Evolutionary conservation across 805 yeast genomes (phyloP).

Genomic region (Babjeviella inositovora): DNA sequence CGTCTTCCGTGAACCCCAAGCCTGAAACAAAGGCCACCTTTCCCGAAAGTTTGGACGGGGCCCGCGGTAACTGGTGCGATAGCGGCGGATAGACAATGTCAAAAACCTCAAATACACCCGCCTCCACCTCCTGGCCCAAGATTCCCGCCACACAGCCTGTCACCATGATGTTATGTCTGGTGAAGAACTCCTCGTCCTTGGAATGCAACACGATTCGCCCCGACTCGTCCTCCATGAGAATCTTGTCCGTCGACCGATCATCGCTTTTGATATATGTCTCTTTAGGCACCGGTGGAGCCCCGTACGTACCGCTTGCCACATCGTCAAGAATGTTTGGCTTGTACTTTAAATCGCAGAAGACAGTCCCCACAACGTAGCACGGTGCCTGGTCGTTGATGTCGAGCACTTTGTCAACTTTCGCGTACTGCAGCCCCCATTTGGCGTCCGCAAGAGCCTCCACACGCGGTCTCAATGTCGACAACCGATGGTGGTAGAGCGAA

Average conservation of each 20-base stretch:
- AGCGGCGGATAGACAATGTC: slow-evolving; percentile 63
- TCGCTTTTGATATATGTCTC: slow-evolving; percentile 38
- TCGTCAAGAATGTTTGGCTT: slow-evolving; percentile 81
- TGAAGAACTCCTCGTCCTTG: slow-evolving; percentile 43
- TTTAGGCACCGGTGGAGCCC: slow-evolving; percentile 19
- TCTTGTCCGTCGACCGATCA: slow-evolving; percentile 32
- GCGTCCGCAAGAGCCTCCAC: too few relatives aligned
- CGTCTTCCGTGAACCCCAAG: slow-evolving; percentile 31
- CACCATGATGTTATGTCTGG: slow-evolving; percentile 43
- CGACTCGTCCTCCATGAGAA: slow-evolving; percentile 82
- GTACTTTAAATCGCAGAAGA: slow-evolving; percentile 67
- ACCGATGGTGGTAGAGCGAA: too few relatives aligned
- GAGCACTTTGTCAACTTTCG: slow-evolving; percentile 31
- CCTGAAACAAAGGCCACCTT: slow-evolving; percentile 60
- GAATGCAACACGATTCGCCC: slow-evolving; percentile 67
- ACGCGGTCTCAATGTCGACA: too few relatives aligned
- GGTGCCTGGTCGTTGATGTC: slow-evolving; percentile 48
- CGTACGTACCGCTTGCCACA: slow-evolving; percentile 44
- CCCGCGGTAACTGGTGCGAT: slow-evolving; percentile 32
- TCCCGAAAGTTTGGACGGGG: slow-evolving; percentile 5
- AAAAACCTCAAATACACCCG: slow-evolving; percentile 73
- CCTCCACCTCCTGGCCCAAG: slow-evolving; percentile 69
- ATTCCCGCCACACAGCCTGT: slow-evolving; percentile 86
- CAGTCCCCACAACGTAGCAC: slow-evolving; percentile 78
- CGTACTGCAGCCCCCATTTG: too few relatives aligned